phyloP scores from a whole-genome alignment of 2,329 filamentous ascomycete species.

The Ophiocordyceps sinensis region DNA sequence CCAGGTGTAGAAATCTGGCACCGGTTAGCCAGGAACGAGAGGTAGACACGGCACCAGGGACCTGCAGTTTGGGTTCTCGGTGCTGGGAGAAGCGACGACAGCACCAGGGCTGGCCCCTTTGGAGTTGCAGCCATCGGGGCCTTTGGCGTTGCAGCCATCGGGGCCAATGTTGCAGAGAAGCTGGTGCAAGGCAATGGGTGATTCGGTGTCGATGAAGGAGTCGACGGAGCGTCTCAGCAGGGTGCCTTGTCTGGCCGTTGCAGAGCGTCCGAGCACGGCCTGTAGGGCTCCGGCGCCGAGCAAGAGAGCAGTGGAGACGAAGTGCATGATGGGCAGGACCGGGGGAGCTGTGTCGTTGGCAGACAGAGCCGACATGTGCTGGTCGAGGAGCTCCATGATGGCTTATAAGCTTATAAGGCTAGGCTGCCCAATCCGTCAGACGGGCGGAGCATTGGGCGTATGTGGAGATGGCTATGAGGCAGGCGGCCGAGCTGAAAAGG shows the following conservation, averaged over 20 bases:
- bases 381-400: constrained; percentile 11
- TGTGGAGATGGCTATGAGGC: background rate
- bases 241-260: constrained; percentile 10
- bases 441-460: background rate
- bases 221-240: constrained; percentile 34
- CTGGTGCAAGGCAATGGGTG: constrained; percentile 33
- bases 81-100: constrained; percentile 43
- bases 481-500: background rate
- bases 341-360: constrained; percentile 14
- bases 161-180: constrained; percentile 47
- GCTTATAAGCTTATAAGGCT: constrained; percentile 3
- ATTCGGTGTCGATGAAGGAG: constrained; percentile 36
- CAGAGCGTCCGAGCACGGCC: constrained; percentile 32
- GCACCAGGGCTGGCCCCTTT: constrained; percentile 32
- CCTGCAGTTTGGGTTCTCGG: constrained; percentile 40
- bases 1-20: constrained; percentile 63
- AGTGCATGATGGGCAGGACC: constrained; percentile 31
- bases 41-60: background rate
- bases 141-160: constrained; percentile 33
- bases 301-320: constrained; percentile 33
- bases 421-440: background rate
- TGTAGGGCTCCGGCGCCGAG: constrained; percentile 37
- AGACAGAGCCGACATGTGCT: constrained; percentile 11
- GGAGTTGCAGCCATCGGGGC: constrained; percentile 34
- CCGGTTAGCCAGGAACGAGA: background rate